phyloP scores from a whole-genome alignment of 1,284 basidiomycete genomes.

The Takashimella koratensis region DNA sequence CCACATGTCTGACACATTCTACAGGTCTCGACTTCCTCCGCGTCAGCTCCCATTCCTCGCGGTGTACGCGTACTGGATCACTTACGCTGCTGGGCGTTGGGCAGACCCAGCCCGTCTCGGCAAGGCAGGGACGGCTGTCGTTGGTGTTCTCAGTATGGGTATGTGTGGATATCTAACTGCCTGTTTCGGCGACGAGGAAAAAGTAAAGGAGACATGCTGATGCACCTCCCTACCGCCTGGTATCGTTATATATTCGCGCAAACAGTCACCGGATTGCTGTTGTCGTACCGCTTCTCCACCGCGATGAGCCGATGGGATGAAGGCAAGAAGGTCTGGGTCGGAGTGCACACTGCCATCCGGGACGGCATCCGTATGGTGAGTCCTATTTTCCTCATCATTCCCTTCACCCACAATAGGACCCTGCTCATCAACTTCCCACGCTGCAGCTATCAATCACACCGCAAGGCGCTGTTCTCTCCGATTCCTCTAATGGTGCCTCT shows the following conservation, averaged over 20 bases:
- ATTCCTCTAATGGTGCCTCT: background rate
- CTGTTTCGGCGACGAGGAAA: background rate
- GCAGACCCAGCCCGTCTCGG: slow-evolving; percentile 18
- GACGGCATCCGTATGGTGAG: slow-evolving; percentile 44
- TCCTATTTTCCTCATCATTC: too few relatives aligned
- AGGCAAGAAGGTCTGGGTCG: slow-evolving; percentile 44
- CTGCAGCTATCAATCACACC: slow-evolving; percentile 9
- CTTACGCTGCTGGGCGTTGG: slow-evolving; percentile 18
- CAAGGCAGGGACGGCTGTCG: slow-evolving; percentile 34
- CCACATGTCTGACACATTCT: too few relatives aligned
- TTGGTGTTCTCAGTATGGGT: slow-evolving; percentile 43
- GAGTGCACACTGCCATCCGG: slow-evolving; percentile 34
- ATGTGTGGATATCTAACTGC: slow-evolving; percentile 6
- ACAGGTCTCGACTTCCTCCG: slow-evolving; percentile 34
- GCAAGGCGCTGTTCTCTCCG: background rate
- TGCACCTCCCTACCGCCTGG: too few relatives aligned
- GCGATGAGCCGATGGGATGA: slow-evolving; percentile 42
- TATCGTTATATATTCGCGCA: background rate
- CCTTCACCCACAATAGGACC: too few relatives aligned
- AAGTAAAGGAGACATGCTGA: too few relatives aligned
- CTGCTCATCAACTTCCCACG: too few relatives aligned
- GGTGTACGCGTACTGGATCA: slow-evolving; percentile 25
- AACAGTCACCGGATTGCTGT: slow-evolving; percentile 37
- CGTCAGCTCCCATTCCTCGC: slow-evolving; percentile 29
- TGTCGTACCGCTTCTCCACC: slow-evolving; percentile 40